Base-by-base conservation (phyloP, 169 alveolate species). In the Babesia caballi region DNA sequence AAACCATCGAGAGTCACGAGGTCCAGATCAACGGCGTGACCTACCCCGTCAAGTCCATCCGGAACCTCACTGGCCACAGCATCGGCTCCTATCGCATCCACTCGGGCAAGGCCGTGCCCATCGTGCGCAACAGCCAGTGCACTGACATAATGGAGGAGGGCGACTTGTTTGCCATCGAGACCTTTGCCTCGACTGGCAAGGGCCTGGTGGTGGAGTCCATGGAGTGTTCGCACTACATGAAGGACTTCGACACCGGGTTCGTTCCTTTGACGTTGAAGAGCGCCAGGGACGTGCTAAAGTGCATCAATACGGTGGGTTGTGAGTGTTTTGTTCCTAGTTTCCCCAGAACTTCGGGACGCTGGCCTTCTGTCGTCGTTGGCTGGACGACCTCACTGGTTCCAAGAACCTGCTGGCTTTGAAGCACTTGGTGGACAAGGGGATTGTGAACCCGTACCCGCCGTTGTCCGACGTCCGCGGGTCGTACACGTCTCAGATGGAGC, bases 401-500 rank as follows among this genome's bases (percentile, higher is more conserved):
- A 94, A 96, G 81, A 98, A 96, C 69, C 85, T 95, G 35, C 66
- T 96, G 82, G 97, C 98, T 0, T 82, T 97, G 76, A 97, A 95
- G 86, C 91, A 91, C 32, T 92, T 98, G 42, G 95, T 95, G 32
- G 99, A 98, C 88, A 88, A 94, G 61, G 98, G 97, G 58, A 93
- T 98, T 4, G 97, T 98, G 56, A 93, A 90, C 23, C 98, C 99
- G 8, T 97, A 97, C 83, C 99, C 99, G 17, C 99, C 99, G 11
- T 94, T 98, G 32, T 89, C 95, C 72, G 99, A 98, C 91, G 89
- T 93, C 8, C 87, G 86, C 56, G 99, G 99, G 66, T 86, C 97
- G 21, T 97, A 90, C 89, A 97, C 98, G n/a, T 96, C 99, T 14
- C 98, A 98, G 89, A 96, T 94, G 97, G 99, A 98, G 67, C 99